Evolutionary conservation across 2,329 filamentous ascomycete species (phyloP).

Genomic region (Didymellaceae sp.): DNA sequence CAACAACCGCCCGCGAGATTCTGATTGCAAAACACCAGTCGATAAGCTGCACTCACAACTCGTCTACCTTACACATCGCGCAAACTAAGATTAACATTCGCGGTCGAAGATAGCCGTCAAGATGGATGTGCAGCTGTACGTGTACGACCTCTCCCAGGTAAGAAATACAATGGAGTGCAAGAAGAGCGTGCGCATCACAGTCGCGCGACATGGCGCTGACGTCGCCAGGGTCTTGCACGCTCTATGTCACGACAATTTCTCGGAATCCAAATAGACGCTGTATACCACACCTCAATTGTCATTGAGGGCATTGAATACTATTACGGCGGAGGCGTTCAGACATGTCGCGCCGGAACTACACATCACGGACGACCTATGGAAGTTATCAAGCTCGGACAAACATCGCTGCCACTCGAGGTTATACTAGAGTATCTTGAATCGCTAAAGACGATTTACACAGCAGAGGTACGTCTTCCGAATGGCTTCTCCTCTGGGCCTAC

Average conservation of each 20-base stretch:
- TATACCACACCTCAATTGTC: conserved; percentile 94
- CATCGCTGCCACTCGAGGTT: conserved; percentile 78
- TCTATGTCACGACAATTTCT: conserved; percentile 64
- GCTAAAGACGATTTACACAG: conserved; percentile 79
- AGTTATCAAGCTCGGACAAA: conserved; percentile 74
- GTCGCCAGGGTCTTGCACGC: conserved; percentile 60
- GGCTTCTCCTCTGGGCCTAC: neutral
- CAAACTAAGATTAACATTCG: conserved; percentile 1
- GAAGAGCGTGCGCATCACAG: neutral
- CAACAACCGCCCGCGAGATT: no score
- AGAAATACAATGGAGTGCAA: neutral
- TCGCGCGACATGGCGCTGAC: conserved; percentile 8
- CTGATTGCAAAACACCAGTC: no score
- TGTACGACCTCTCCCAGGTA: conserved; percentile 59
- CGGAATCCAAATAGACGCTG: conserved; percentile 80
- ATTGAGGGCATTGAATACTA: conserved; percentile 86
- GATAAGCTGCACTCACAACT: no score
- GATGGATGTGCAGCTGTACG: conserved; percentile 60
- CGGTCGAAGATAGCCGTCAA: conserved; percentile 2
- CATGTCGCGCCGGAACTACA: conserved; percentile 78
- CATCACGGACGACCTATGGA: conserved; percentile 88
- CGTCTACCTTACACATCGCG: neutral
- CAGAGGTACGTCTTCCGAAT: conserved; percentile 63
- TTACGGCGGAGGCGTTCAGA: conserved; percentile 86
- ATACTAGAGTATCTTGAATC: conserved; percentile 89